phyloP scores from a whole-genome alignment of 2,329 filamentous ascomycete genomes.

The Proliferodiscus dingleyae region DNA sequence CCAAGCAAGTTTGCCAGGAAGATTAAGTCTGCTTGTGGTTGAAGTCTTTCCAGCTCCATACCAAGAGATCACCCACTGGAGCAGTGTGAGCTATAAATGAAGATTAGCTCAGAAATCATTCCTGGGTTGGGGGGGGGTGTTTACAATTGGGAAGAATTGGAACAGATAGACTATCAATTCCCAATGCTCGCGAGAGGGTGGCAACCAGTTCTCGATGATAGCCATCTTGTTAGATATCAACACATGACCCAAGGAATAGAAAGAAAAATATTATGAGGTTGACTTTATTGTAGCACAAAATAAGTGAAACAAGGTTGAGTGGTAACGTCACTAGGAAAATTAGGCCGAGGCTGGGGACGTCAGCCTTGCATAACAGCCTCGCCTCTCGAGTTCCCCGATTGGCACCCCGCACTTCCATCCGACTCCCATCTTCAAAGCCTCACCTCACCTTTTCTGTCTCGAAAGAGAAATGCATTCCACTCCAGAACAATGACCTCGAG shows the following conservation, averaged over 20 bases:
- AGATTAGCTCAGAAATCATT: constrained; percentile 1
- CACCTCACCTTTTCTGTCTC: constrained; percentile 1
- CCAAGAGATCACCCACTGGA: constrained; percentile 71
- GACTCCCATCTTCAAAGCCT: background rate
- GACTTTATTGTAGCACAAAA: too few species aligned
- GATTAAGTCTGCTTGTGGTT: constrained; percentile 65
- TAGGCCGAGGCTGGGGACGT: background rate
- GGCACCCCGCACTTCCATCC: background rate
- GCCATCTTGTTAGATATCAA: constrained; percentile 25
- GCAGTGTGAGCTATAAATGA: constrained; percentile 54
- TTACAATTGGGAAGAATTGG: constrained; percentile 44
- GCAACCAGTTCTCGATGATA: constrained; percentile 36
- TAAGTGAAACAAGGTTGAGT: background rate
- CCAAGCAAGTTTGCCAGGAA: constrained; percentile 88
- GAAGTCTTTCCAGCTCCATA: constrained; percentile 95
- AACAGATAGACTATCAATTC: constrained; percentile 48
- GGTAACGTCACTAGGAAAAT: background rate
- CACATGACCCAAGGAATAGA: too few species aligned
- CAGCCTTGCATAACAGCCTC: constrained; percentile 9
- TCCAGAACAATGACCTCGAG: background rate
- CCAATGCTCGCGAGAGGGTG: constrained; percentile 56
- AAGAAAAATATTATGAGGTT: too few species aligned
- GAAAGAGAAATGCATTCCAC: background rate
- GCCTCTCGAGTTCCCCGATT: background rate
- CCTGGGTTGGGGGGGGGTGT: constrained; percentile 16